Evolutionary conservation across 2,329 filamentous ascomycete species (phyloP).

Genomic region (Sclerotinia spermophila): DNA sequence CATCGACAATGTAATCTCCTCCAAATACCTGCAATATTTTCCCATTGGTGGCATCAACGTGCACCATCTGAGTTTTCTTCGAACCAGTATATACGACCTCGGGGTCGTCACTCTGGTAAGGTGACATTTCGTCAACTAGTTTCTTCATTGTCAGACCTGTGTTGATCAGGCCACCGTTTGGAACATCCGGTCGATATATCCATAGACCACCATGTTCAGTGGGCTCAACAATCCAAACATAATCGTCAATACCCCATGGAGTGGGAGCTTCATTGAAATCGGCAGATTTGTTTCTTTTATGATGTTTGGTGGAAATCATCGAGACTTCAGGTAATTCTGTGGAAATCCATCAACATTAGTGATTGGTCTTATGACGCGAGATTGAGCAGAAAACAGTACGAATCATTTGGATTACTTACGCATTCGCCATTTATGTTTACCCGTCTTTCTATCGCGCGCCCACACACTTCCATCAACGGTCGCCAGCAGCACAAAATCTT

Average conservation of each 20-base stretch:
- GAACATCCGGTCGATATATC: slow-evolving; percentile 69
- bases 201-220: slow-evolving; percentile 83
- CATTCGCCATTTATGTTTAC: slow-evolving; percentile 68
- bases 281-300: slow-evolving; percentile 64
- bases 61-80: slow-evolving; percentile 87
- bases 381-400: background rate
- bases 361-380: slow-evolving; percentile 33
- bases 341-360: slow-evolving; percentile 65
- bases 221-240: slow-evolving; percentile 93
- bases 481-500: slow-evolving; percentile 99
- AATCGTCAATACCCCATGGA: slow-evolving; percentile 65
- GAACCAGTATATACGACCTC: slow-evolving; percentile 85
- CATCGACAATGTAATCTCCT: slow-evolving; percentile 63
- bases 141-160: slow-evolving; percentile 77
- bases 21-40: slow-evolving; percentile 81
- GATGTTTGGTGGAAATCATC: slow-evolving; percentile 86
- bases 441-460: slow-evolving; percentile 83
- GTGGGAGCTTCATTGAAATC: slow-evolving; percentile 54
- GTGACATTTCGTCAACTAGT: slow-evolving; percentile 77
- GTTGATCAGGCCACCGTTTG: slow-evolving; percentile 57
- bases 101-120: slow-evolving; percentile 70
- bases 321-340: slow-evolving; percentile 43
- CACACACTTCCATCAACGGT: slow-evolving; percentile 97
- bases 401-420: background rate
- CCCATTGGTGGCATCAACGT: slow-evolving; percentile 82